These are phyloP conservation scores for Pugionium dolabratum DNA, from an alignment of 345 rosid species.

Conservation along the genomic window DNA sequence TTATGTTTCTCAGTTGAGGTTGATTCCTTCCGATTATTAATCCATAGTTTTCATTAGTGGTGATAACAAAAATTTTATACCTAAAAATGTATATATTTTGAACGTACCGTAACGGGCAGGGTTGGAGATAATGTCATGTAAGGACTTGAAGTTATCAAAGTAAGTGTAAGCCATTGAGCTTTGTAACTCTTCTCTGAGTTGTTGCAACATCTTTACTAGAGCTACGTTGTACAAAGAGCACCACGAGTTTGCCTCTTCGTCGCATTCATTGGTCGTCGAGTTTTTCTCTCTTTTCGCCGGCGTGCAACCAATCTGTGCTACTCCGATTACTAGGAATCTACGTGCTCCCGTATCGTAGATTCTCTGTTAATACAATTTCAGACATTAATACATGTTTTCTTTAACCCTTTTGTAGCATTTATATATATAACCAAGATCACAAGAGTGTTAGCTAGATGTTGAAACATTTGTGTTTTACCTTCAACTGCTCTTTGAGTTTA, in stretches of 20 bases:
- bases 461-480: constrained; percentile 48
- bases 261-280: constrained; percentile 45
- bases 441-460: not conserved
- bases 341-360: constrained; percentile 50
- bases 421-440: not conserved
- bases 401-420: too few relatives aligned
- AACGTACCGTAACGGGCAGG: constrained; percentile 55
- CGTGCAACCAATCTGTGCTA: constrained; percentile 56
- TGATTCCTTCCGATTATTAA: not conserved
- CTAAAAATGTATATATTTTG: not conserved
- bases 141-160: constrained; percentile 50
- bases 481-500: constrained; percentile 52
- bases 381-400: too few relatives aligned
- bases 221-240: constrained; percentile 49
- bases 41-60: not conserved
- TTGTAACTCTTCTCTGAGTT: constrained; percentile 44
- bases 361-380: constrained; percentile 37
- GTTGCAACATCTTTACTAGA: constrained; percentile 44
- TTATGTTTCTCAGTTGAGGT: not conserved
- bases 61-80: not conserved
- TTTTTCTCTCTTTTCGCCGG: constrained; percentile 52
- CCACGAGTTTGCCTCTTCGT: constrained; percentile 47
- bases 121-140: constrained; percentile 46
- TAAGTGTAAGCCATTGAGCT: constrained; percentile 53
- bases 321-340: constrained; percentile 55